Conservation (phyloP, 768 basidiomycete genomes). For the Trametes villosa region DNA sequence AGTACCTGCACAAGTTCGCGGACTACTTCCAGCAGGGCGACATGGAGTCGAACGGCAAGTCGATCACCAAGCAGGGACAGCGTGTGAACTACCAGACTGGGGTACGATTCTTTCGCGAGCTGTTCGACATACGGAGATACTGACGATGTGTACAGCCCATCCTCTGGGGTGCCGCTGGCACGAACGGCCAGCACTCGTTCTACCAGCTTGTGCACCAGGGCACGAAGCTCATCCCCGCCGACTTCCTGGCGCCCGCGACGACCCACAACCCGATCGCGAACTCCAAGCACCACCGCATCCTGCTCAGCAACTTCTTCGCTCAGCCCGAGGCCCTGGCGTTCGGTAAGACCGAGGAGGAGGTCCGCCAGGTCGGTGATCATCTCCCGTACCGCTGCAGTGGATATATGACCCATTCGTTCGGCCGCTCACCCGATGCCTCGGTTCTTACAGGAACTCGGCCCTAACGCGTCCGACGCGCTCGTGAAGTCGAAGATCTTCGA, state of each 20-base stretch:
- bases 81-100: conserved; percentile 97
- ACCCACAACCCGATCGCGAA: conserved; percentile 85
- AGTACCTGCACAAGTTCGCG: conserved; percentile 98
- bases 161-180: conserved; percentile 98
- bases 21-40: conserved; percentile 99
- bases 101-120: conserved; percentile 48
- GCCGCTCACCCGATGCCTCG: too few species aligned
- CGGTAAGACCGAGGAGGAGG: conserved; percentile 93
- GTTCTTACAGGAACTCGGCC: conserved; percentile 68
- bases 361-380: conserved; percentile 43
- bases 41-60: conserved; percentile 99
- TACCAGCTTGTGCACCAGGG: conserved; percentile 97
- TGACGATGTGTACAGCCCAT: conserved; percentile 66
- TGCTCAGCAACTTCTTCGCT: conserved; percentile 97
- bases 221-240: conserved; percentile 88
- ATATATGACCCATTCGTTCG: too few species aligned
- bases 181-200: conserved; percentile 99
- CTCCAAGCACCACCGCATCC: conserved; percentile 96
- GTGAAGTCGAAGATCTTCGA: conserved; percentile 98
- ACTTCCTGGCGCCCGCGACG: conserved; percentile 90
- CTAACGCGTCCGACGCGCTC: conserved; percentile 77
- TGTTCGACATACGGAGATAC: not conserved
- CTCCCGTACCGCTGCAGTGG: too few species aligned
- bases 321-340: conserved; percentile 98
- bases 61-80: conserved; percentile 89